Evolutionary conservation across 2,329 filamentous ascomycete genomes (phyloP).

Genomic region (Bipolaris bicolor): DNA sequence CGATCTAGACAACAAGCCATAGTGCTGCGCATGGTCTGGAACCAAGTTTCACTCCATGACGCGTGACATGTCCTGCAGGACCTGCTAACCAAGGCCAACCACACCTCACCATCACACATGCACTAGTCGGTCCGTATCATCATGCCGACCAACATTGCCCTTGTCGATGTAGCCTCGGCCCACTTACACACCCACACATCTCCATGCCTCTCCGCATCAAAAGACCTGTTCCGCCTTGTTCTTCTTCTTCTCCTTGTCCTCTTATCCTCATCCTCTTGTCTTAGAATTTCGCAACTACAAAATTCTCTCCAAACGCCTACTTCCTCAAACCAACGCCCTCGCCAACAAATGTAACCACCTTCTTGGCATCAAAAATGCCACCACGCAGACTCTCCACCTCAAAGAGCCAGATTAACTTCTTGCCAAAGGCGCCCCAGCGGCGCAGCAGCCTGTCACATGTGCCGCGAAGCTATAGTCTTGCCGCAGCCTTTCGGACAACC

Average conservation of each 20-base stretch:
- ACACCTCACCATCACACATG: not conserved
- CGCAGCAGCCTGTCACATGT: not conserved
- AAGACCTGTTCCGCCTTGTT: too few species aligned
- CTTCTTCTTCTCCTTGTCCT: not conserved
- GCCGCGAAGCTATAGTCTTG: constrained; percentile 1
- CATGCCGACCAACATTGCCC: not conserved
- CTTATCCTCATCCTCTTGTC: not conserved
- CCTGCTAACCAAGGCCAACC: constrained; percentile 2
- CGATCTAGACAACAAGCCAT: not conserved
- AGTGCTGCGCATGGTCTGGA: not conserved
- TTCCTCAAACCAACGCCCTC: too few species aligned
- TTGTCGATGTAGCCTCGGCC: not conserved
- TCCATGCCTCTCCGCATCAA: not conserved
- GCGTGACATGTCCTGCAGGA: not conserved
- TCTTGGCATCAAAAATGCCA: constrained; percentile 1
- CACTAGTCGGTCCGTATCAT: not conserved
- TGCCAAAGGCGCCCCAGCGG: constrained; percentile 9
- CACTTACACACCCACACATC: not conserved
- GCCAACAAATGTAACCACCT: not conserved
- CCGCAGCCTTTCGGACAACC: constrained; percentile 3
- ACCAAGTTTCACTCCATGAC: not conserved
- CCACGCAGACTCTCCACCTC: not conserved
- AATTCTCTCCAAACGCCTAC: not conserved
- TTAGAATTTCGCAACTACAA: not conserved
- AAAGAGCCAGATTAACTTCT: constrained; percentile 8